A percentile compares a stretch with the other conserved stretches of the same genome.
Conservation (phyloP, 2,329 filamentous ascomycete genomes). For the Proliferodiscus dingleyae region DNA sequence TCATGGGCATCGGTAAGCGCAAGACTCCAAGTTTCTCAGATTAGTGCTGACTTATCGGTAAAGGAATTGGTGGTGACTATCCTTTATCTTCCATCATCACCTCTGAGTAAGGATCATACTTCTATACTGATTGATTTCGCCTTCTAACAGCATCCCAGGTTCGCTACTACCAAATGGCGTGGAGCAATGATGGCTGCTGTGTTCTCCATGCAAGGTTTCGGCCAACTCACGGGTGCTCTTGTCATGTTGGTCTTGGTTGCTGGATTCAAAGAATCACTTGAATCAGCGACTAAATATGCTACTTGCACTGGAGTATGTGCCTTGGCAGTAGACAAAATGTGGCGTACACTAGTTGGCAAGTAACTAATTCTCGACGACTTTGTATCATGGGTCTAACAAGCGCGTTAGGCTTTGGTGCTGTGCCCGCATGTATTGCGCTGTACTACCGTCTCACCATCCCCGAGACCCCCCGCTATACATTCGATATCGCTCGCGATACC, state of each 20-base stretch:
- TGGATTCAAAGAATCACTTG: slow-evolving; percentile 63
- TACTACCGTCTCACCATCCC: slow-evolving; percentile 83
- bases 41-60: slow-evolving; percentile 38
- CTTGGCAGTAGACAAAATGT: slow-evolving; percentile 78
- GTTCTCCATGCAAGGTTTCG: slow-evolving; percentile 83
- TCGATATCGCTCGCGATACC: slow-evolving; percentile 72
- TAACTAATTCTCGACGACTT: too few relatives aligned
- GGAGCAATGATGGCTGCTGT: slow-evolving; percentile 84
- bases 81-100: slow-evolving; percentile 80
- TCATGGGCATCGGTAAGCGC: slow-evolving; percentile 50
- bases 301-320: slow-evolving; percentile 60
- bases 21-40: neutral
- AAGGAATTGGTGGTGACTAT: slow-evolving; percentile 74
- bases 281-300: slow-evolving; percentile 44
- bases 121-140: too few relatives aligned
- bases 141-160: too few relatives aligned
- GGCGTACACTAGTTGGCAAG: slow-evolving; percentile 72
- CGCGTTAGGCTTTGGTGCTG: slow-evolving; percentile 69
- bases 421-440: slow-evolving; percentile 74
- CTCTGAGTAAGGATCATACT: too few relatives aligned
- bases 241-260: slow-evolving; percentile 69
- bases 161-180: slow-evolving; percentile 79
- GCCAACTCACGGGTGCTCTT: slow-evolving; percentile 70
- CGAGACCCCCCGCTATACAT: slow-evolving; percentile 84
- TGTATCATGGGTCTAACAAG: too few relatives aligned